phyloP scores from a whole-genome alignment of 169 alveolate genomes.

The Babesia gibsoni region DNA sequence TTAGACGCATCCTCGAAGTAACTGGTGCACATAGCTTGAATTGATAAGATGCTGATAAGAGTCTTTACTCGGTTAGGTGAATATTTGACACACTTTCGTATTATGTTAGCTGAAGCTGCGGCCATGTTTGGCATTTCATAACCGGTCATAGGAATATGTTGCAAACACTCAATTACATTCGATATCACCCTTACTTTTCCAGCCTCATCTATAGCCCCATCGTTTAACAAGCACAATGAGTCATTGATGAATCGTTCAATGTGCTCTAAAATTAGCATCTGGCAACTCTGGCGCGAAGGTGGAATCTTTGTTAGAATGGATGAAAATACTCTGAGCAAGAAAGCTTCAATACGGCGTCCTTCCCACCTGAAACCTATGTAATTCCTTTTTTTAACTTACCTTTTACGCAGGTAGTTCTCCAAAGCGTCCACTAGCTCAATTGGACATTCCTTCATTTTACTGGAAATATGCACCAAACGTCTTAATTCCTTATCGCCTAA shows the following conservation, averaged over 20 bases:
- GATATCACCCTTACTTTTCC: not conserved
- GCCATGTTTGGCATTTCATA: constrained; percentile 6
- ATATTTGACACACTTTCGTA: not conserved
- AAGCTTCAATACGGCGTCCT: not conserved
- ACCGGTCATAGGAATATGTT: constrained; percentile 5
- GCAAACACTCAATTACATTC: not conserved
- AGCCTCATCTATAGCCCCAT: not conserved
- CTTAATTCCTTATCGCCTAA: not conserved
- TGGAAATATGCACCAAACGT: not conserved
- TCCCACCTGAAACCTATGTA: not conserved
- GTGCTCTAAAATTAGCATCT: constrained; percentile 3
- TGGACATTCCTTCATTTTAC: not conserved
- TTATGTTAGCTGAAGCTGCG: not conserved
- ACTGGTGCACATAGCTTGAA: constrained; percentile 4
- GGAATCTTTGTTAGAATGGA: constrained; percentile 2
- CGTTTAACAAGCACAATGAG: not conserved
- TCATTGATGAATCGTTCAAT: constrained; percentile 6
- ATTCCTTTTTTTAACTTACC: not conserved
- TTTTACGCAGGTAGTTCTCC: not conserved
- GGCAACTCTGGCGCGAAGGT: not conserved
- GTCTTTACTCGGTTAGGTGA: not conserved
- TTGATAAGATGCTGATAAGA: not conserved
- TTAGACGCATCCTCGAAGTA: constrained; percentile 9
- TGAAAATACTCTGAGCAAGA: not conserved
- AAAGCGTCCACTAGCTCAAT: constrained; percentile 14